Base-by-base conservation (phyloP, 164 flowering plant species). In the Vitis cinerea region DNA sequence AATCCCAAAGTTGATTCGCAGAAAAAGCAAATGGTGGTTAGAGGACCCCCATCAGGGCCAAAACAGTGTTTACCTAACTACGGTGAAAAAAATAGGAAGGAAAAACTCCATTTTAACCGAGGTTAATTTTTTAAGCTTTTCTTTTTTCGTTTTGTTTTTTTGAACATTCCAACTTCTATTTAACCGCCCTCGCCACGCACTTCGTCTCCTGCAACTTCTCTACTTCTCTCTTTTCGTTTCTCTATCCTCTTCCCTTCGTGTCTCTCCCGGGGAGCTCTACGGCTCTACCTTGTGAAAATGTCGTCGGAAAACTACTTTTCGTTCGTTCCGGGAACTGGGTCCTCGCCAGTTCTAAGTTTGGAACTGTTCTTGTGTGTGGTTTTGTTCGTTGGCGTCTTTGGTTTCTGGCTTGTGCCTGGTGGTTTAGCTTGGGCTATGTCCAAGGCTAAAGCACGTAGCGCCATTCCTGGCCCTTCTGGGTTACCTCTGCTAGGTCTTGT, bases 371-470 rank as follows among this genome's bases (percentile, higher is more conserved):
- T 77, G 14, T 65, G 59, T 23, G n/a, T 71, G 59, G 4, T 83
- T 10, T 65, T 81, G 49, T 60, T 85, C 15, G 16, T 70, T 11
- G 64, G 71, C 8, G 19, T 79, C 9, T 78, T 86, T 59, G 75
- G 75, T n/a, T 70, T 84, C 79, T 80, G 83, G 69, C 77, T 84
- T 1, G 27, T 73, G 11, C 90, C 90, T 2, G 96, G 91, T 9
- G 93, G 93, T 7, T 83, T 87, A n/a, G 93, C 96, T 5, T 90
- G 96, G 93, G 87, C 87, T 55, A 72, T 86, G 3, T 69, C 82
- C n/a, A 79, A 71, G 48, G 15, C 67, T 29, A 68, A 58, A 16
- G 48, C 72, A 6, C 52, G 64, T 9, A 19, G 65, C 59, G 60
- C 83, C 66, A 86, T 91, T 47, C 86, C 87, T 0, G 97, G 94